A percentile compares a stretch with the other conserved stretches of the same genome.
phyloP scores from a whole-genome alignment of 192 early-diverging fungal species.

The Thoreauomyces humboldtii region DNA sequence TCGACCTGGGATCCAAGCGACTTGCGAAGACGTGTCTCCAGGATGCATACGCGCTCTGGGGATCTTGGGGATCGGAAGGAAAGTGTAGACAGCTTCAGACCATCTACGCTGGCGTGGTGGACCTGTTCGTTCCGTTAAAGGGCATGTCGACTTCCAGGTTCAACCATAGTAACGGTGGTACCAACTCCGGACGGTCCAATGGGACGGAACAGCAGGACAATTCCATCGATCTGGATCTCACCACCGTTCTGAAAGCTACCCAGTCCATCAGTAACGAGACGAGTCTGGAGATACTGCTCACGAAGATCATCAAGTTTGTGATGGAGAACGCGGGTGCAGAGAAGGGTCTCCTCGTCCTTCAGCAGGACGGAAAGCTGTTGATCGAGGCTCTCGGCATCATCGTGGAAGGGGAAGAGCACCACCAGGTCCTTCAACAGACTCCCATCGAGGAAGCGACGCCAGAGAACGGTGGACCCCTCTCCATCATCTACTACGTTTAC shows the following conservation, averaged over 20 bases:
- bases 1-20: conserved; percentile 25
- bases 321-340: conserved; percentile 50
- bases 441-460: conserved; percentile 27
- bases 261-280: conserved; percentile 49
- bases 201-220: conserved; percentile 13
- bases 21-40: conserved; percentile 37
- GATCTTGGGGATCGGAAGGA: conserved; percentile 40
- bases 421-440: conserved; percentile 28
- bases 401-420: conserved; percentile 26
- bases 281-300: conserved; percentile 39
- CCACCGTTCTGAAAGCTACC: conserved; percentile 49
- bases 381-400: conserved; percentile 39
- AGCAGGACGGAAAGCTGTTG: conserved; percentile 30
- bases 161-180: background rate
- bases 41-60: conserved; percentile 39
- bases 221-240: conserved; percentile 45
- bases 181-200: conserved; percentile 1
- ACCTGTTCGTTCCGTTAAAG: conserved; percentile 1
- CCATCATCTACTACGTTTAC: conserved; percentile 42
- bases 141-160: background rate
- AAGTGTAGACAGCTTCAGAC: conserved; percentile 27
- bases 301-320: conserved; percentile 44
- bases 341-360: conserved; percentile 38
- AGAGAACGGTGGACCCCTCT: conserved; percentile 32
- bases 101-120: conserved; percentile 19